Percentiles rank a stretch among this genome's conserved stretches.
Evolutionary conservation across 495 filamentous ascomycete genomes (phyloP).

Genomic region (Chaetomium cochliodes): DNA sequence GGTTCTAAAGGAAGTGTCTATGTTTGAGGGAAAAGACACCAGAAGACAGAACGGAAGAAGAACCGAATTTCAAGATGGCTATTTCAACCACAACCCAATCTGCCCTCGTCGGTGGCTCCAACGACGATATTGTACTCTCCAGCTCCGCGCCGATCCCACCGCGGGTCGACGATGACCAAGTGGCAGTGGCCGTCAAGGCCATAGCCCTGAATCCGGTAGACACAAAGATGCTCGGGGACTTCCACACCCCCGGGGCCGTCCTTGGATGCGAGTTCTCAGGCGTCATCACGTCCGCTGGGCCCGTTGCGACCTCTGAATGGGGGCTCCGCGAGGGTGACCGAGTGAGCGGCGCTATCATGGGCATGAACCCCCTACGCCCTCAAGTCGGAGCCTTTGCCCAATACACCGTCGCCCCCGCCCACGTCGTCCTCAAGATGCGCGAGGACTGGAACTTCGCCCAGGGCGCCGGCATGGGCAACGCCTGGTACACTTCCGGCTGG

Average conservation of each 20-base stretch:
- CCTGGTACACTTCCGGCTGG: constrained; percentile 37
- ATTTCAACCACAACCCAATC: background rate
- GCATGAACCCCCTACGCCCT: constrained; percentile 23
- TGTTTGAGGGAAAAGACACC: no score
- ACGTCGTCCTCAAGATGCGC: constrained; percentile 39
- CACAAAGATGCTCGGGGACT: constrained; percentile 52
- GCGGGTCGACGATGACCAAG: background rate
- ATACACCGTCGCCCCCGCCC: constrained; percentile 20
- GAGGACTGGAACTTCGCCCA: constrained; percentile 45
- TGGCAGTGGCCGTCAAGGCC: constrained; percentile 9
- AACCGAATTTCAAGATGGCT: background rate
- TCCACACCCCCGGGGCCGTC: constrained; percentile 20
- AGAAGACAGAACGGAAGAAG: background rate
- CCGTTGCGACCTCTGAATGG: constrained; percentile 38
- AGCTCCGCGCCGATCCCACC: background rate
- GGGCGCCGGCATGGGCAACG: constrained; percentile 46
- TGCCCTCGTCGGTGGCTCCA: background rate
- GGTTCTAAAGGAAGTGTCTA: background rate
- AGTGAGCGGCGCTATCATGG: constrained; percentile 39
- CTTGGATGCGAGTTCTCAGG: constrained; percentile 44
- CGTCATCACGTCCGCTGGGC: constrained; percentile 52
- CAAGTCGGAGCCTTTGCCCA: constrained; percentile 29
- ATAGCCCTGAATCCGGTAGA: constrained; percentile 54
- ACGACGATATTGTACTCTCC: background rate
- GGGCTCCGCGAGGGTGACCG: constrained; percentile 42